Evolutionary conservation across 306 rosid genomes (phyloP).

Genomic region (Fragaria ananassa): DNA sequence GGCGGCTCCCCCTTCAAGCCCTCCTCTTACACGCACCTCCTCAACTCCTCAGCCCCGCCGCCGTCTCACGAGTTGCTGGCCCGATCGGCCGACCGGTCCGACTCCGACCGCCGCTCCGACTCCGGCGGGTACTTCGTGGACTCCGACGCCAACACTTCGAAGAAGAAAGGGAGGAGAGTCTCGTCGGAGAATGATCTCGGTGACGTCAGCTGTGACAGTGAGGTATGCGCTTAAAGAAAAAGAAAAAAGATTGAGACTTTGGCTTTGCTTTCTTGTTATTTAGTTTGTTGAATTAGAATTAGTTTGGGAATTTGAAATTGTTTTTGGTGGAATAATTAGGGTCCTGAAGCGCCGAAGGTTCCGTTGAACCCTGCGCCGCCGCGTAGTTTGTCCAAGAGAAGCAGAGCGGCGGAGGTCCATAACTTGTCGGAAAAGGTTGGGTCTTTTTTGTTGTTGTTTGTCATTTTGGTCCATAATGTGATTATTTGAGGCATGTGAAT

Average conservation of each 20-base stretch:
- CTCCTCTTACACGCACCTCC: constrained; percentile 22
- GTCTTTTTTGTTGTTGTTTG: neutral
- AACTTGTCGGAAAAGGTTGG: constrained; percentile 90
- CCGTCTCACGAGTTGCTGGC: constrained; percentile 13
- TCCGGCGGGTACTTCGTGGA: constrained; percentile 32
- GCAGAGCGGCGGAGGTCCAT: constrained; percentile 93
- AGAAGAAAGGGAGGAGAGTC: constrained; percentile 27
- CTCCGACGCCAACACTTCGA: constrained; percentile 31
- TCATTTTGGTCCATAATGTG: neutral
- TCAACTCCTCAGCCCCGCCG: constrained; percentile 22
- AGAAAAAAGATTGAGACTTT: neutral
- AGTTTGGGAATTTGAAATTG: constrained; percentile 1
- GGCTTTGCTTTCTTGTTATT: neutral
- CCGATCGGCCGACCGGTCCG: constrained; percentile 15
- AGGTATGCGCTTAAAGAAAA: constrained; percentile 29
- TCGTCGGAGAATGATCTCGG: constrained; percentile 46
- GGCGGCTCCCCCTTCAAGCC: constrained; percentile 28
- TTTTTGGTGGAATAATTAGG: constrained; percentile 22
- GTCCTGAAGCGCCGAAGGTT: constrained; percentile 44
- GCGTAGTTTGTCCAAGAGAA: constrained; percentile 71
- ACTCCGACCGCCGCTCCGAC: constrained; percentile 20
- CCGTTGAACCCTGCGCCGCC: constrained; percentile 42
- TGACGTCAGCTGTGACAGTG: constrained; percentile 47
- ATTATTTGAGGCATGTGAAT: neutral
- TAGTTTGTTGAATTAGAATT: constrained; percentile 20